Evolutionary conservation across 2,329 filamentous ascomycete species (phyloP).

Genomic region (Paecilomyces sp.): DNA sequence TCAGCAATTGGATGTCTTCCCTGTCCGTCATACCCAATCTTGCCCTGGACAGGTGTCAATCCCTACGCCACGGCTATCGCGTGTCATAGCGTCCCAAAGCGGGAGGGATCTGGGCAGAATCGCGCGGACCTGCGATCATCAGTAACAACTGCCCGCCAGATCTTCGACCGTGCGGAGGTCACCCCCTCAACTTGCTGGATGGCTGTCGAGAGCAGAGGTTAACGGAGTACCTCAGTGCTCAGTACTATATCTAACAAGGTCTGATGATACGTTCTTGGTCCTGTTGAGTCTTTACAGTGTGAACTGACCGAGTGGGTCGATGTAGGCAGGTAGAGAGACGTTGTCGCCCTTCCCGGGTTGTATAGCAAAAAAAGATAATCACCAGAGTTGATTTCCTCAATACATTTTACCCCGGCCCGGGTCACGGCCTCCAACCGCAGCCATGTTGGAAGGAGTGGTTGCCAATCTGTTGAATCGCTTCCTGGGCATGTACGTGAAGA

Average conservation of each 20-base stretch:
- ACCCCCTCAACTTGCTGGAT: slow-evolving; percentile 17
- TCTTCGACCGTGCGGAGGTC: not conserved
- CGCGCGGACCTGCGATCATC: not conserved
- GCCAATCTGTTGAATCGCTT: slow-evolving; percentile 98
- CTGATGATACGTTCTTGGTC: slow-evolving; percentile 2
- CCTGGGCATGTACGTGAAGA: slow-evolving; percentile 99
- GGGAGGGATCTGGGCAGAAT: not conserved
- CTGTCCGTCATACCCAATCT: not conserved
- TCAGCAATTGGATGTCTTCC: not conserved
- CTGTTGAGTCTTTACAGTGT: not conserved
- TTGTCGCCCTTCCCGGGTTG: not conserved
- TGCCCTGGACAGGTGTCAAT: not conserved
- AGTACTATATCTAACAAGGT: slow-evolving; percentile 10
- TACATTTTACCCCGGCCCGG: slow-evolving; percentile 53
- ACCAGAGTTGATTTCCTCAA: slow-evolving; percentile 3
- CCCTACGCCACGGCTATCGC: not conserved
- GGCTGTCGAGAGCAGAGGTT: slow-evolving; percentile 12
- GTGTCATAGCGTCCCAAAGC: not conserved
- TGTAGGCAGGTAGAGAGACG: not conserved
- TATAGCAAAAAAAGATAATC: not conserved
- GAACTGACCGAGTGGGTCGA: not conserved
- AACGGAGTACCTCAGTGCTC: slow-evolving; percentile 15
- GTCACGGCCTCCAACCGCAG: slow-evolving; percentile 58
- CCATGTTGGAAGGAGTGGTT: slow-evolving; percentile 94
- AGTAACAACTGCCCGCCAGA: not conserved